Percentiles rank a stretch among this genome's conserved stretches.
Evolutionary conservation across 495 filamentous ascomycete species (phyloP).

Genomic region (Penicillium waksmanii): DNA sequence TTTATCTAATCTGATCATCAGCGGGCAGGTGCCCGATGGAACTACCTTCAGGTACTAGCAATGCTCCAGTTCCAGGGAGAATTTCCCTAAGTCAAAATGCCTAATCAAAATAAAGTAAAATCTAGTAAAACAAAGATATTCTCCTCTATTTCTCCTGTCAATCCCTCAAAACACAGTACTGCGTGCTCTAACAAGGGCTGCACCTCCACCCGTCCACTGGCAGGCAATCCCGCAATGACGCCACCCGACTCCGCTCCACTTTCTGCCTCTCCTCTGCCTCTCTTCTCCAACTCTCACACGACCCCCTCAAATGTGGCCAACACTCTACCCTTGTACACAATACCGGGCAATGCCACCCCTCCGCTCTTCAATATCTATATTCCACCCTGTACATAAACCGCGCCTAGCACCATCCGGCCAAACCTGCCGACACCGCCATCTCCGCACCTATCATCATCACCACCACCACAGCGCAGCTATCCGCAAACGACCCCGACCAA

Average conservation of each 20-base stretch:
- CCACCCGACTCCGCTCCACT: conserved; percentile 16
- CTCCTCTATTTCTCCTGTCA: neutral
- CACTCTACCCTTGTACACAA: neutral
- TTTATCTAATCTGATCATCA: conserved; percentile 40
- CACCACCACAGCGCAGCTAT: conserved; percentile 10
- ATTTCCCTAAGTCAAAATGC: too few species aligned
- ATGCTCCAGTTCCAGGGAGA: neutral
- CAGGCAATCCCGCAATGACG: neutral
- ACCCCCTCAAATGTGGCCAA: conserved; percentile 6
- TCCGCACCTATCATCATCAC: neutral
- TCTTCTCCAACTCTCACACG: conserved; percentile 5
- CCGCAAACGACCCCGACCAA: conserved; percentile 15
- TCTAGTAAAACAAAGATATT: neutral
- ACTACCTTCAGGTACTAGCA: neutral
- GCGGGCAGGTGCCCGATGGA: neutral
- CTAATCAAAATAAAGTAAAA: neutral
- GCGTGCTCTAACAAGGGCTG: too few species aligned
- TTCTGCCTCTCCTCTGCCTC: neutral
- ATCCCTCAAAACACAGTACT: neutral
- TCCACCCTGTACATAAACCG: conserved; percentile 2
- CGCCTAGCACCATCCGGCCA: conserved; percentile 3
- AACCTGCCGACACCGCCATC: conserved; percentile 5
- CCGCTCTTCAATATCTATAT: conserved; percentile 11
- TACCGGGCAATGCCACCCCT: conserved; percentile 25
- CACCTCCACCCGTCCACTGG: too few species aligned